These are phyloP conservation scores for Paraglomus brasilianum DNA, from an alignment of 192 early-diverging fungal genomes.

Conservation along the genomic window DNA sequence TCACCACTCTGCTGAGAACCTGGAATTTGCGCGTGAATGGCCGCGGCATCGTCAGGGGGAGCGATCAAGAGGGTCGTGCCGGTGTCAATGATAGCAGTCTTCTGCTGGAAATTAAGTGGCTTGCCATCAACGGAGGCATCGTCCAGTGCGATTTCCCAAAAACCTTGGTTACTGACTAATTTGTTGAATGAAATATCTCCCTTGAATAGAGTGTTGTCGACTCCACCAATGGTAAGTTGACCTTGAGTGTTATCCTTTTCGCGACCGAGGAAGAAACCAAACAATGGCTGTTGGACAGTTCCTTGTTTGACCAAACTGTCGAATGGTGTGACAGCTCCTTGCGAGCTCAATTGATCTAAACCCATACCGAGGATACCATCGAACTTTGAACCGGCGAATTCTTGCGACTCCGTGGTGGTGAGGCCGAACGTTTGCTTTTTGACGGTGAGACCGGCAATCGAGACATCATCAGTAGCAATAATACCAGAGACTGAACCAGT, in stretches of 20 bases:
- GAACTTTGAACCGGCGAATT: constrained; percentile 46
- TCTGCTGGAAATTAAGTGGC: neutral
- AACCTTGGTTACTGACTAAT: neutral
- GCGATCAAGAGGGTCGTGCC: constrained; percentile 56
- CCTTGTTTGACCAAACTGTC: constrained; percentile 52
- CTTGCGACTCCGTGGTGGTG: constrained; percentile 45
- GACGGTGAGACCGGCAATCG: constrained; percentile 25
- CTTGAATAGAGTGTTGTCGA: neutral
- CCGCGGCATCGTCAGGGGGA: constrained; percentile 34
- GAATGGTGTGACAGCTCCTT: constrained; percentile 44
- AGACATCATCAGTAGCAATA: constrained; percentile 34
- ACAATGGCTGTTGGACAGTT: constrained; percentile 50
- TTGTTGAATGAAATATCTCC: neutral
- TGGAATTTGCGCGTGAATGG: constrained; percentile 46
- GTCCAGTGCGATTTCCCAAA: constrained; percentile 15
- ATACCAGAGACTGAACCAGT: constrained; percentile 38
- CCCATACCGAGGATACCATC: constrained; percentile 62
- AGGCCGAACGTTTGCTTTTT: constrained; percentile 38
- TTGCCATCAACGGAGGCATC: neutral
- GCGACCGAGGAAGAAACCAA: constrained; percentile 57
- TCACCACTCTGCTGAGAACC: constrained; percentile 31
- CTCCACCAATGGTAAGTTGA: constrained; percentile 21
- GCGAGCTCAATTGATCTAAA: constrained; percentile 39
- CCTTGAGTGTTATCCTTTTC: constrained; percentile 26
- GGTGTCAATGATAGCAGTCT: constrained; percentile 41